Evolutionary conservation across 805 yeast genomes (phyloP), one percentile per base, ranked within the genome.

Genomic region (Kluyveromyces lactis): DNA sequence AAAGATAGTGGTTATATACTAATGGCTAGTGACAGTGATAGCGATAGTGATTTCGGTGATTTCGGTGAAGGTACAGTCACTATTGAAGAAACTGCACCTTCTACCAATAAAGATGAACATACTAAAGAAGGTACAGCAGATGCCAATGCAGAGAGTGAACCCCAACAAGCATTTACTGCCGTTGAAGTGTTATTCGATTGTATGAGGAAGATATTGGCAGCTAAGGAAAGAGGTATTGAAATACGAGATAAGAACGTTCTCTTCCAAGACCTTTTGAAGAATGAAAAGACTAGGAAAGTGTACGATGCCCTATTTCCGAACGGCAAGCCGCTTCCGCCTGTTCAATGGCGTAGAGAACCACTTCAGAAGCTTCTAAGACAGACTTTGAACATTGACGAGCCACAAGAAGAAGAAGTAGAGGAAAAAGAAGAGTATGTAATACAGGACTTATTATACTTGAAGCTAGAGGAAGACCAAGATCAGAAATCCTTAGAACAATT

Each of bases 31-130:
- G 24, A n/a, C 44, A 40, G 33, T 35, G 52, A 51, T 24, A 52
- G 55, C 19, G 63, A 58, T 33, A 42, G 45, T 29, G 63, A 56
- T 42, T 60, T 58, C 43, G 64, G 63, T n/a, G 57, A 51, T 33
- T 60, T 60, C 36, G 58, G 61, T 16, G 63, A 58, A 44, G 62
- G 58, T 1, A 51, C 61, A 7, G 38, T 50, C 37, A 21, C 24
- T 21, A 9, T 21, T 6, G 24, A 21, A 21, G 8, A 21, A 21
- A 21, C 24, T 21, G 24, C 9, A 21, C 24, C 24, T 6, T 6
- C 6, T 6, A 21, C 24, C 9, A 9, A 21, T 21, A 9, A 21
- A 9, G 9, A 21, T 21, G 21, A 18, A 34, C 18, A 18, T 44
- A 33, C 26, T 35, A 36, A 41, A 4, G 21, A 31, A 26, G 11